Conservation (phyloP, 768 basidiomycete species). For the Strobilomyces echinocephalus region DNA sequence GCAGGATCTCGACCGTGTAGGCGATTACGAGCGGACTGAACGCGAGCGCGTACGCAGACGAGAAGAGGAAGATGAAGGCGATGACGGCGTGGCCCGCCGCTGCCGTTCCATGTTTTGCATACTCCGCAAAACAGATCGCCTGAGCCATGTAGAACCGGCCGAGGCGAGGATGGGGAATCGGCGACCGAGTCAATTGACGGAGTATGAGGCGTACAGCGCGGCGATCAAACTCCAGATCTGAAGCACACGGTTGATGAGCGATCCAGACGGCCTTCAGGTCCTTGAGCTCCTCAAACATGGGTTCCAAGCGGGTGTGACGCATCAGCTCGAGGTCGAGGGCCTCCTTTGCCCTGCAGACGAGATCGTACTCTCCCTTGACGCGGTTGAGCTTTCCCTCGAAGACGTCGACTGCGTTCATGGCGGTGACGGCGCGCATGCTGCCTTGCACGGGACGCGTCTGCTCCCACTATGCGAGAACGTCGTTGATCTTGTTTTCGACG, state of each 20-base stretch:
- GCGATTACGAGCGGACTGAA: conserved; percentile 84
- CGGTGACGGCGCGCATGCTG: conserved; percentile 91
- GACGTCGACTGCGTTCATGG: conserved; percentile 92
- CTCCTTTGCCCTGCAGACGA: conserved; percentile 94
- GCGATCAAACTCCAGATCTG: conserved; percentile 93
- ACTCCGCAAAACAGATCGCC: conserved; percentile 61
- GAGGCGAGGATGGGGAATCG: conserved; percentile 68
- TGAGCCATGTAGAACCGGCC: conserved; percentile 57
- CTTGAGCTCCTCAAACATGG: conserved; percentile 90
- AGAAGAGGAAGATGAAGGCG: conserved; percentile 81
- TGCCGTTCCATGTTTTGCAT: conserved; percentile 36
- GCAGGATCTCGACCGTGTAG: conserved; percentile 87
- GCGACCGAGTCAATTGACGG: conserved; percentile 65
- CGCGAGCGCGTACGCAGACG: conserved; percentile 73
- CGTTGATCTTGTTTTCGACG: conserved; percentile 91
- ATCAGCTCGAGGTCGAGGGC: conserved; percentile 90
- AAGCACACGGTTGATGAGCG: conserved; percentile 87
- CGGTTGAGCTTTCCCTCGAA: conserved; percentile 89
- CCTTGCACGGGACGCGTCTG: conserved; percentile 95
- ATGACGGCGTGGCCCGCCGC: conserved; percentile 67
- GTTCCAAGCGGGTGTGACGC: conserved; percentile 85
- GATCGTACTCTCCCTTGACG: conserved; percentile 91
- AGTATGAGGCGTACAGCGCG: conserved; percentile 71
- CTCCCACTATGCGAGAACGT: conserved; percentile 91
- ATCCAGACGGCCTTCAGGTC: conserved; percentile 99